Base-by-base conservation (phyloP, 78 protist genomes). In the Polysphondylium violaceum region DNA sequence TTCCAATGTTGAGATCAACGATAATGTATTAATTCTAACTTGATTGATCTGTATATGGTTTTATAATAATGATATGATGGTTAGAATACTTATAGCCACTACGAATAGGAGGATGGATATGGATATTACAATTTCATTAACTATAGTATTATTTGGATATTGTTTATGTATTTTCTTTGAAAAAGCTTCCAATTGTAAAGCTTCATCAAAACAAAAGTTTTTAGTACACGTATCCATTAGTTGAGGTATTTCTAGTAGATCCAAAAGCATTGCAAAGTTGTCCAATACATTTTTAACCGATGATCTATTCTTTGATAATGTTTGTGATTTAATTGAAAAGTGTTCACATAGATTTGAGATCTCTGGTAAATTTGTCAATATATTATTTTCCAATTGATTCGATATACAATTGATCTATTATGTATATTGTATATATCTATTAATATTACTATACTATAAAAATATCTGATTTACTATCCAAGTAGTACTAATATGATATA, bases 171-270 rank as follows among this genome's bases (percentile, higher is more conserved):
- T 55, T 74, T 83, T 83, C 47, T 69, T 83, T 40, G 91, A 25
- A 58, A 64, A 83, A 12, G 91, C 21, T 58, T 83, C 91, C 33
- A 83, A 69, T 31, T 83, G 91, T n/a, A 83, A n/a, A 58, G 91
- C 79, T 44, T 81, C 91, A 2, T 83, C 91, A 21, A 55, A 83
- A 27, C 23, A 83, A 17, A 38, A 41, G n/a, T 58, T 83, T 56
- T 83, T 83, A 17, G 69, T 67, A 33, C 91, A 83, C 14, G 91
- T 83, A 43, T 83, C 91, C 78, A 83, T 83, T 19, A 83, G 76
- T 69, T 83, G 91, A 25, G 91, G 91, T 23, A 83, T 69, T 25
- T 83, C 91, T 43, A 83, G 50, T 12, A 83, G 44, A 69, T 83
- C 91, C 16, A 83, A 33, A 2, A 83, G 35, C 0, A 79, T 83